Percentiles rank a stretch among this genome's conserved stretches.
Evolutionary conservation across 805 yeast species (phyloP).

Genomic region (Phaffomyces thermotolerans): DNA sequence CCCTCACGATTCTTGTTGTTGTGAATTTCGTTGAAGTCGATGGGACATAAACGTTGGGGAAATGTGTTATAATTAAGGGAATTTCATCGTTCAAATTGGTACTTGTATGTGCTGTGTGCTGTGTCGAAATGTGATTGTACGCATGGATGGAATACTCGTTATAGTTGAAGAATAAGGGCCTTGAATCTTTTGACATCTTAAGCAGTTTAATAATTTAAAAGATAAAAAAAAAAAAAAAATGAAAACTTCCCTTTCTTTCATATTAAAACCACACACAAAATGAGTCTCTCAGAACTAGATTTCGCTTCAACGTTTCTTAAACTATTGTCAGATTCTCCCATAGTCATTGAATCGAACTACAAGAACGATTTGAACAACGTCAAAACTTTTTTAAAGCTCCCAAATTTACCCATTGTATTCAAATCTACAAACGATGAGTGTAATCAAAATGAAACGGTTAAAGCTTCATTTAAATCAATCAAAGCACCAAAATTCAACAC

Average conservation of each 20-base stretch:
- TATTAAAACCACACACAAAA: neutral
- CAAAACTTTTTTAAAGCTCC: conserved; percentile 33
- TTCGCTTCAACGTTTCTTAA: conserved; percentile 16
- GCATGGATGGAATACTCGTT: conserved; percentile 47
- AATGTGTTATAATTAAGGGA: conserved; percentile 52
- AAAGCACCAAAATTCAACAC: conserved; percentile 62
- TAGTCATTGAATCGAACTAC: conserved; percentile 21
- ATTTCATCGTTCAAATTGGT: conserved; percentile 15
- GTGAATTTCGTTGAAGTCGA: conserved; percentile 23
- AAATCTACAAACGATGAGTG: neutral
- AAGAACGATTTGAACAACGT: conserved; percentile 17
- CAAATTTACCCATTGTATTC: conserved; percentile 28
- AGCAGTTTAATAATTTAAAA: neutral
- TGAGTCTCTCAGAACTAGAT: conserved; percentile 15
- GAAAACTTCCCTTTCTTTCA: neutral
- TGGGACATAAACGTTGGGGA: conserved; percentile 49
- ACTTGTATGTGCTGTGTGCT: neutral
- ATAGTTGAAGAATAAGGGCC: conserved; percentile 51
- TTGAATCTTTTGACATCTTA: neutral
- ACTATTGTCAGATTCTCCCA: conserved; percentile 12
- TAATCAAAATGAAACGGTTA: neutral
- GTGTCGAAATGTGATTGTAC: conserved; percentile 2
- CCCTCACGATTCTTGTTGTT: conserved; percentile 52
- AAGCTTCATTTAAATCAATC: conserved; percentile 52
- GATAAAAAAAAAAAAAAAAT: neutral